A percentile compares a stretch with the other conserved stretches of the same genome.
Conservation (phyloP, 495 filamentous ascomycete genomes). For the Jackrogersella minutella region DNA sequence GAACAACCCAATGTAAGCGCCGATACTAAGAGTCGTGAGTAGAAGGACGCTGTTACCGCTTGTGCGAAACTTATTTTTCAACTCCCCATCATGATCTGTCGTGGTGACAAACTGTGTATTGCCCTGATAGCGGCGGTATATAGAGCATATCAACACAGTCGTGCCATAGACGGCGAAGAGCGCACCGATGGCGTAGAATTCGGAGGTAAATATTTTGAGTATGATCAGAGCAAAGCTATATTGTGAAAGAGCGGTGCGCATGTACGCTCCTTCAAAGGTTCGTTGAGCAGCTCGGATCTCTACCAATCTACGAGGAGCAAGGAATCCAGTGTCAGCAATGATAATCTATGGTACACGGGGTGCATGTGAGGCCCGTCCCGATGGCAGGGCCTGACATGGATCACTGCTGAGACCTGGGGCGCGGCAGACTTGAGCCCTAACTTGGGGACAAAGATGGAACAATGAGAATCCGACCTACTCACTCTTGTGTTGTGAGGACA, state of each 20-base stretch:
- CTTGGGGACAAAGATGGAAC: conserved; percentile 1
- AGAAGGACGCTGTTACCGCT: conserved; percentile 85
- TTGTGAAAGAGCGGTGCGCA: conserved; percentile 90
- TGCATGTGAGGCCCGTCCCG: conserved; percentile 6
- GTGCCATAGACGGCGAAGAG: conserved; percentile 91
- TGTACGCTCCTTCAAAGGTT: conserved; percentile 97
- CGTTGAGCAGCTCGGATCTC: conserved; percentile 94
- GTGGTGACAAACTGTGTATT: conserved; percentile 92
- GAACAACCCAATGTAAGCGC: conserved; percentile 81
- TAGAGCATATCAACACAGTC: conserved; percentile 78
- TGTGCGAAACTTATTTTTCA: conserved; percentile 82
- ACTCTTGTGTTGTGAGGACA: conserved; percentile 79
- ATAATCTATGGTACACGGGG: background rate
- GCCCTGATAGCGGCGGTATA: conserved; percentile 85
- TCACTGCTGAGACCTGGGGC: conserved; percentile 22
- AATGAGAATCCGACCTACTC: conserved; percentile 61
- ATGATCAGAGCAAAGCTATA: conserved; percentile 95
- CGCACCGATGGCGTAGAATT: conserved; percentile 94
- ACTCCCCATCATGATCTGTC: conserved; percentile 64
- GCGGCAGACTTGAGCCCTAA: conserved; percentile 10
- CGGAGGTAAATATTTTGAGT: conserved; percentile 92
- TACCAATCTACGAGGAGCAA: conserved; percentile 65
- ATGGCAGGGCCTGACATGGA: background rate
- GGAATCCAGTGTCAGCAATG: conserved; percentile 16
- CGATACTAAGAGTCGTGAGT: conserved; percentile 80